These are phyloP conservation scores for Entomophthora muscae DNA, from an alignment of 371 early-diverging fungal genomes.

Conservation along the genomic window DNA sequence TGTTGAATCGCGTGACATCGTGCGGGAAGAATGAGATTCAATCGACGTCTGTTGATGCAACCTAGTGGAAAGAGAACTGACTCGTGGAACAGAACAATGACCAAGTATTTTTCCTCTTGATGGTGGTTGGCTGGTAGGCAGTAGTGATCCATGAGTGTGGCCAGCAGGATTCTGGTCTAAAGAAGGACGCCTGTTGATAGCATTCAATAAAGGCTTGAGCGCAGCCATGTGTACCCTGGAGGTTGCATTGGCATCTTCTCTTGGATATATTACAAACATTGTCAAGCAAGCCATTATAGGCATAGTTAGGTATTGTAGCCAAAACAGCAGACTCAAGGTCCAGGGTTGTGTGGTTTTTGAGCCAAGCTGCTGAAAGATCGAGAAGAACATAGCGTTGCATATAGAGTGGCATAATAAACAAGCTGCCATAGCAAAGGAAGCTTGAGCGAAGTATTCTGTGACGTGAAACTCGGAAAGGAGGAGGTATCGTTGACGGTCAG, in stretches of 20 bases:
- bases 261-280: conserved; percentile 3
- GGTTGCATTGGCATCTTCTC: background rate
- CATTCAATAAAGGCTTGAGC: background rate
- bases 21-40: background rate
- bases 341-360: background rate
- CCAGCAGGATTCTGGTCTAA: background rate
- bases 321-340: background rate
- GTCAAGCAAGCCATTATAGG: background rate
- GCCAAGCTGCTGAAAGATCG: background rate
- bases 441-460: background rate
- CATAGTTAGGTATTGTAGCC: background rate
- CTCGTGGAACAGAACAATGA: background rate
- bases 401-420: background rate
- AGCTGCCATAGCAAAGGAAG: background rate
- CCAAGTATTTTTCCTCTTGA: background rate
- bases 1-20: background rate
- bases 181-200: background rate
- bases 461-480: background rate
- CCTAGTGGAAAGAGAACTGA: background rate
- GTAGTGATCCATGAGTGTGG: background rate
- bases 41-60: background rate
- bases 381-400: background rate
- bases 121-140: no score
- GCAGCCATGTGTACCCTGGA: background rate
- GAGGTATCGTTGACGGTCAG: background rate